phyloP scores from a whole-genome alignment of 176 grass and related monocot genomes.

The Zea mays region Zm-B73-REFERENCE-NAM-5.0 NC_050100.1:79034501-79035000 shows the following conservation, averaged over 20 bases:
- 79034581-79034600: slow-evolving; percentile 68
- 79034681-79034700: slow-evolving; percentile 62
- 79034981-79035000: no score
- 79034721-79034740: slow-evolving; percentile 94
- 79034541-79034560: slow-evolving; percentile 76
- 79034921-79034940: no score
- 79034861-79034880: neutral
- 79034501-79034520: slow-evolving; percentile 55
- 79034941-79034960: no score
- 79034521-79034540: slow-evolving; percentile 63
- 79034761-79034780: slow-evolving; percentile 89
- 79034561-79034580: slow-evolving; percentile 63
- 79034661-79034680: slow-evolving; percentile 81
- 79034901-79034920: no score
- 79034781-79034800: slow-evolving; percentile 63
- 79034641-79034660: slow-evolving; percentile 79
- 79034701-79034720: slow-evolving; percentile 73
- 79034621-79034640: slow-evolving; percentile 75
- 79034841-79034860: slow-evolving; percentile 8
- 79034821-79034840: slow-evolving; percentile 5
- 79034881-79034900: no score
- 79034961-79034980: no score
- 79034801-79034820: slow-evolving; percentile 22
- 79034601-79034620: slow-evolving; percentile 78
- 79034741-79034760: slow-evolving; percentile 98